A percentile compares a stretch with the other conserved stretches of the same genome.
These are phyloP conservation scores for Fusarium sacchari DNA, from an alignment of 2,329 filamentous ascomycete genomes.

Conservation along the genomic window DNA sequence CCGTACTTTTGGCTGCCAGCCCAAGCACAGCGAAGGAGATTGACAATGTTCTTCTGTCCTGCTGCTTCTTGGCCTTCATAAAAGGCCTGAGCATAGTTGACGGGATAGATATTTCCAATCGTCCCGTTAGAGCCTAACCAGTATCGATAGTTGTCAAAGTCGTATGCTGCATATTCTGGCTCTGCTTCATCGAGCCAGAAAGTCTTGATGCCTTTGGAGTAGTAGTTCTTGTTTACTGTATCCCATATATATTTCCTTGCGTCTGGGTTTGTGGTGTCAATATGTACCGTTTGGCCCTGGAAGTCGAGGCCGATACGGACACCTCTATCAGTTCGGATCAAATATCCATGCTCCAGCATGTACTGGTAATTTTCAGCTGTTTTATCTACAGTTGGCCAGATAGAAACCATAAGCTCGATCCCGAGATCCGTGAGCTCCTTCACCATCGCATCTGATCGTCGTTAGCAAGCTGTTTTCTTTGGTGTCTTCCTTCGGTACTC, in stretches of 20 bases:
- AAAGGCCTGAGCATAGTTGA: slow-evolving; percentile 67
- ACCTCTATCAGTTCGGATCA: slow-evolving; percentile 70
- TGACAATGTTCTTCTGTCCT: slow-evolving; percentile 67
- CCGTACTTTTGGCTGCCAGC: slow-evolving; percentile 69
- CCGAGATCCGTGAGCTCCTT: slow-evolving; percentile 66
- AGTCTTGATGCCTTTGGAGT: slow-evolving; percentile 67
- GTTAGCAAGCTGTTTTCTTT: neutral
- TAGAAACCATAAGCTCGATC: slow-evolving; percentile 74
- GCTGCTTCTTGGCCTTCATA: slow-evolving; percentile 65
- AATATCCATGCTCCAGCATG: slow-evolving; percentile 68
- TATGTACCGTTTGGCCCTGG: slow-evolving; percentile 67
- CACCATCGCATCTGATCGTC: slow-evolving; percentile 65
- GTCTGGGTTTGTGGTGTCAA: slow-evolving; percentile 71
- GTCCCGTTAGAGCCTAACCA: slow-evolving; percentile 48
- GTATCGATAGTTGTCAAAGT: slow-evolving; percentile 71
- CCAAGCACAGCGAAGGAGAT: slow-evolving; percentile 62
- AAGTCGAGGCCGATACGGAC: slow-evolving; percentile 68
- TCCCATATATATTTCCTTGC: slow-evolving; percentile 69
- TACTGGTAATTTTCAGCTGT: slow-evolving; percentile 67
- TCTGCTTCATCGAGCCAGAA: slow-evolving; percentile 79
- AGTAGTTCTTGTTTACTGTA: slow-evolving; percentile 69
- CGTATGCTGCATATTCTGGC: slow-evolving; percentile 71
- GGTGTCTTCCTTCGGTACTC: slow-evolving; percentile 12
- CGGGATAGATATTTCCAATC: slow-evolving; percentile 69
- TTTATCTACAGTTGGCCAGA: slow-evolving; percentile 74